phyloP scores from a whole-genome alignment of 2,329 filamentous ascomycete species.

The Phyllosticta citrichinensis region DNA sequence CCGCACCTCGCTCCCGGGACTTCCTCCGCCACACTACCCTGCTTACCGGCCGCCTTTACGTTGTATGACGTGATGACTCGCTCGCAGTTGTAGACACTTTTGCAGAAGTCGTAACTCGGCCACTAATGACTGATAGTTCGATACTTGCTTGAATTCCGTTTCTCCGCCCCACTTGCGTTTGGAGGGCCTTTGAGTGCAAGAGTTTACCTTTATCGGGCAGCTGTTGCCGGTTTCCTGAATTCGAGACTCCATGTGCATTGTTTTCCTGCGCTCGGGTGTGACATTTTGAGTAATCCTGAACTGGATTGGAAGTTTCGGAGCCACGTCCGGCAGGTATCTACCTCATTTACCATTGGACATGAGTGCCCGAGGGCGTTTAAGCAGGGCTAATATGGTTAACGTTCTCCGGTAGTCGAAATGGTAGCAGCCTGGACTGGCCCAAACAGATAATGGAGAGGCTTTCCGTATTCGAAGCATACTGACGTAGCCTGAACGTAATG shows the following conservation, averaged over 20 bases:
- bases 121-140: background rate
- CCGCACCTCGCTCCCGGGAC: background rate
- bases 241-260: background rate
- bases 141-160: background rate
- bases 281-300: background rate
- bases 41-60: background rate
- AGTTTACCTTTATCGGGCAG: background rate
- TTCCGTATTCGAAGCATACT: background rate
- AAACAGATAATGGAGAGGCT: background rate
- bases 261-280: background rate
- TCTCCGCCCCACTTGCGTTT: background rate
- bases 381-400: background rate
- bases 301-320: background rate
- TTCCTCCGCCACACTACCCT: background rate
- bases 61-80: background rate
- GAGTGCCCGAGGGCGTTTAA: background rate
- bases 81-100: background rate
- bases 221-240: background rate
- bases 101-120: background rate
- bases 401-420: background rate
- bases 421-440: background rate
- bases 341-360: background rate
- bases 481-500: background rate
- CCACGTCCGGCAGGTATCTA: background rate
- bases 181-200: background rate